A percentile compares a stretch with the other conserved stretches of the same genome.
Evolutionary conservation across 805 yeast species (phyloP).

Genomic region (Candida schatavii): DNA sequence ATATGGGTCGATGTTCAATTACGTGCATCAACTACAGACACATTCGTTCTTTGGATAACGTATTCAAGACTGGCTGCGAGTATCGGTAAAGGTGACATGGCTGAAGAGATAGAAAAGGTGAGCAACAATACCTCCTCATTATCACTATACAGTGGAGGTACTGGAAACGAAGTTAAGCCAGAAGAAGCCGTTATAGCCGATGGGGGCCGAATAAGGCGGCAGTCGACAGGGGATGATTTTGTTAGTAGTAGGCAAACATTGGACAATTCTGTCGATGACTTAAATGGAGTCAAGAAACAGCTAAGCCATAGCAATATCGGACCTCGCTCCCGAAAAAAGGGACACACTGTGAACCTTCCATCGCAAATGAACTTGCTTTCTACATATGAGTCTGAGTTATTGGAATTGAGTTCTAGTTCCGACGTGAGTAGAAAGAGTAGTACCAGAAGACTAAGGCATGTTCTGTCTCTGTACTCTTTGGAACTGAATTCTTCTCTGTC

Average conservation of each 20-base stretch:
- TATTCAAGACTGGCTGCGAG: slow-evolving; percentile 53
- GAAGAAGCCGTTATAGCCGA: background rate
- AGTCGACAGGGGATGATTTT: background rate
- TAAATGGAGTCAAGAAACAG: no score
- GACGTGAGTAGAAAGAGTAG: slow-evolving; percentile 33
- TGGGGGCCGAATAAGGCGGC: background rate
- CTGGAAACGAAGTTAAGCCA: background rate
- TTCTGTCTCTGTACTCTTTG: slow-evolving; percentile 3
- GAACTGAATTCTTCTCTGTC: background rate
- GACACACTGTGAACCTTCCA: slow-evolving; percentile 36
- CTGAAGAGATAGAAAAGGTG: slow-evolving; percentile 25
- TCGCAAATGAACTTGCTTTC: slow-evolving; percentile 54
- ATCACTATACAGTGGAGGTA: slow-evolving; percentile 7
- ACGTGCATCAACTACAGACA: slow-evolving; percentile 51
- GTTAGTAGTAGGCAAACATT: background rate
- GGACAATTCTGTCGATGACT: no score
- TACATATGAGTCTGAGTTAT: slow-evolving; percentile 29
- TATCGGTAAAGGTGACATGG: slow-evolving; percentile 12
- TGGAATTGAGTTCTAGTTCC: slow-evolving; percentile 25
- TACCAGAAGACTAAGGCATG: slow-evolving; percentile 28
- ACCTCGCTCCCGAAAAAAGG: no score
- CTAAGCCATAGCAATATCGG: no score
- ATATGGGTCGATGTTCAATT: slow-evolving; percentile 77
- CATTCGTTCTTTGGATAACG: slow-evolving; percentile 79
- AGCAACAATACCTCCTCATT: slow-evolving; percentile 16